These are phyloP conservation scores for Anthracocystis walkeri DNA, from an alignment of 1,284 basidiomycete genomes.

Conservation along the genomic window DNA sequence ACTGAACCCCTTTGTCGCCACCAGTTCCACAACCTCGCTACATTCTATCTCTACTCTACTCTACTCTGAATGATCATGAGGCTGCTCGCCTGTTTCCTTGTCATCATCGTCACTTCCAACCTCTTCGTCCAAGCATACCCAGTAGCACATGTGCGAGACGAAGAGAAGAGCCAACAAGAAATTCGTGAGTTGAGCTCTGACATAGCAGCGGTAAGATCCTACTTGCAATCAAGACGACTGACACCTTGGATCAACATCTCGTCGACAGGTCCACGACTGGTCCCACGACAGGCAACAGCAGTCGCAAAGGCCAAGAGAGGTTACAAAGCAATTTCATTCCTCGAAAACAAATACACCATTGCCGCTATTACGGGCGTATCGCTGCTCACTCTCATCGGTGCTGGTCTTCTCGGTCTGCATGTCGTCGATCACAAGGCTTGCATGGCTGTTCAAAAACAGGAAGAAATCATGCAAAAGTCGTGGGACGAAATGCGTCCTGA, in stretches of 20 bases:
- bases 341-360: constrained; percentile 13
- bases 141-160: not conserved
- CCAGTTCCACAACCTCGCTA: not conserved
- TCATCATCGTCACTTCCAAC: not conserved
- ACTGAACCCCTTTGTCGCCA: not conserved
- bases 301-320: not conserved
- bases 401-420: not conserved
- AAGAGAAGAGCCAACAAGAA: not conserved
- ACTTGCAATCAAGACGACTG: not conserved
- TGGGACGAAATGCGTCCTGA: constrained; percentile 41
- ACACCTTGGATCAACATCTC: not conserved
- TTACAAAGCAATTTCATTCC: constrained; percentile 10
- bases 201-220: not conserved
- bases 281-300: not conserved
- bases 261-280: constrained; percentile 12
- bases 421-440: constrained; percentile 20
- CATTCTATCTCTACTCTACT: not conserved
- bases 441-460: constrained; percentile 16
- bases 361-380: not conserved
- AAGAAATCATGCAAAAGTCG: constrained; percentile 18
- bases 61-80: not conserved
- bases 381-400: not conserved
- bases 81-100: not conserved
- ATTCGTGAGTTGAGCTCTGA: not conserved
- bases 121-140: constrained; percentile 14